These are phyloP conservation scores for Tolypocladium ovalisporum DNA, from an alignment of 2,329 filamentous ascomycete species.

Conservation along the genomic window DNA sequence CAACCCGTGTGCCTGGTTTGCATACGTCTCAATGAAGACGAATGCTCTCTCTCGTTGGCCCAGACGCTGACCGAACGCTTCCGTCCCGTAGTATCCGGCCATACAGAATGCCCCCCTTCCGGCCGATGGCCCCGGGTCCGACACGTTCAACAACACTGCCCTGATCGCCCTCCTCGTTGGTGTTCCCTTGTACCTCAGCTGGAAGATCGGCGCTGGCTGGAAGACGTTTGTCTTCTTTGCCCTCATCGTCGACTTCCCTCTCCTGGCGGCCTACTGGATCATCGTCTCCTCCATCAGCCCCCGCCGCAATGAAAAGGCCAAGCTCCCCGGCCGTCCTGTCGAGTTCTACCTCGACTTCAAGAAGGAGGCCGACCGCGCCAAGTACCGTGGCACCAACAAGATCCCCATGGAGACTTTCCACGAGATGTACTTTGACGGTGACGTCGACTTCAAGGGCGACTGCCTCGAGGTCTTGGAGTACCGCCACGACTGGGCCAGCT, in stretches of 20 bases:
- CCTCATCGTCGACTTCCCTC: constrained; percentile 65
- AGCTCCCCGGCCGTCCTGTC: constrained; percentile 72
- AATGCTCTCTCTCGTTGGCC: neutral
- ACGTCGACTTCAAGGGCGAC: constrained; percentile 94
- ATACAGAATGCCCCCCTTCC: constrained; percentile 94
- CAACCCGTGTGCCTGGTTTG: neutral
- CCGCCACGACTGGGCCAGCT: constrained; percentile 94
- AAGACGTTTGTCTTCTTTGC: constrained; percentile 83
- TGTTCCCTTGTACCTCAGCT: constrained; percentile 71
- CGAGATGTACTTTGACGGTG: constrained; percentile 94
- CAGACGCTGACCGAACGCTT: neutral
- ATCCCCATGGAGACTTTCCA: constrained; percentile 90
- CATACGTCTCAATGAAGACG: neutral
- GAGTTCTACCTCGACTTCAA: constrained; percentile 88
- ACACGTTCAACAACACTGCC: constrained; percentile 76
- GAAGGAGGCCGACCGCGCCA: constrained; percentile 45
- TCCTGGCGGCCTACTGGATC: constrained; percentile 76
- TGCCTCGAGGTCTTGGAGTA: constrained; percentile 82
- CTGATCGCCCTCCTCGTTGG: constrained; percentile 59
- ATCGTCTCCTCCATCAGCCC: constrained; percentile 70
- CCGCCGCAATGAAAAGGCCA: constrained; percentile 86
- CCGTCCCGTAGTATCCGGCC: constrained; percentile 32
- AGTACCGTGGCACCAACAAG: constrained; percentile 68
- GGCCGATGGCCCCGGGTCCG: constrained; percentile 73
- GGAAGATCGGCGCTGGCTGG: constrained; percentile 78